A percentile compares a stretch with the other conserved stretches of the same genome.
Evolutionary conservation across 192 early-diverging fungal species (phyloP).

Genomic region (Coemansia sp.): DNA sequence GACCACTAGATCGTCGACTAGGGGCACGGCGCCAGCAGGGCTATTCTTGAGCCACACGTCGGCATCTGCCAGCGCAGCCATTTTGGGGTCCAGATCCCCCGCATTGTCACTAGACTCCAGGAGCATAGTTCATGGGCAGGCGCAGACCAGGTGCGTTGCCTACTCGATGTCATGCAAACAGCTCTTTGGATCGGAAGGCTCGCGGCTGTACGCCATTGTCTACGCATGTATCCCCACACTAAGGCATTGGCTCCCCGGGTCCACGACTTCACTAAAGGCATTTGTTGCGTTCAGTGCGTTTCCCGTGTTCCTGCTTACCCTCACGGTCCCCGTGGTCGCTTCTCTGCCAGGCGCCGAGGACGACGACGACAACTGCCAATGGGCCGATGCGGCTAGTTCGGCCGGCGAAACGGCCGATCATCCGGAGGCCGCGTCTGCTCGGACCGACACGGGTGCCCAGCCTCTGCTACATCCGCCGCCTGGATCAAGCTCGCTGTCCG

Average conservation of each 20-base stretch:
- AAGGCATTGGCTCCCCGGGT: conserved; percentile 27
- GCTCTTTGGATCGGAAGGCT: background rate
- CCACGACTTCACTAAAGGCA: conserved; percentile 11
- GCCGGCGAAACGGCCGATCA: background rate
- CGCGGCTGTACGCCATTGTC: background rate
- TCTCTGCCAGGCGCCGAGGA: background rate
- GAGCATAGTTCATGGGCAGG: too few species aligned
- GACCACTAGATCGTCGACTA: too few species aligned
- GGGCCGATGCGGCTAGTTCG: background rate
- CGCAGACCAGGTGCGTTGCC: background rate
- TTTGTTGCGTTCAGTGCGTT: conserved; percentile 39
- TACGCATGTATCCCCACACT: conserved; percentile 33
- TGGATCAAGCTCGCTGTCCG: too few species aligned
- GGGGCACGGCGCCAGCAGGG: too few species aligned
- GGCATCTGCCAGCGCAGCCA: too few species aligned
- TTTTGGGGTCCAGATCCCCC: too few species aligned
- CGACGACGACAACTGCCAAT: background rate
- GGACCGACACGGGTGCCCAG: too few species aligned
- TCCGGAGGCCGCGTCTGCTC: too few species aligned
- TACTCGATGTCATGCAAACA: conserved; percentile 1
- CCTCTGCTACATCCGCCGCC: too few species aligned
- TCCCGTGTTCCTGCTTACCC: conserved; percentile 39
- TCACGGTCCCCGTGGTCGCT: conserved; percentile 36
- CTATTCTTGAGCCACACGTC: too few species aligned
- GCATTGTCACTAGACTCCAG: too few species aligned